Evolutionary conservation across 2,329 filamentous ascomycete genomes (phyloP), one percentile per base, ranked within the genome.

Genomic region (Pseudocercospora eumusae): DNA sequence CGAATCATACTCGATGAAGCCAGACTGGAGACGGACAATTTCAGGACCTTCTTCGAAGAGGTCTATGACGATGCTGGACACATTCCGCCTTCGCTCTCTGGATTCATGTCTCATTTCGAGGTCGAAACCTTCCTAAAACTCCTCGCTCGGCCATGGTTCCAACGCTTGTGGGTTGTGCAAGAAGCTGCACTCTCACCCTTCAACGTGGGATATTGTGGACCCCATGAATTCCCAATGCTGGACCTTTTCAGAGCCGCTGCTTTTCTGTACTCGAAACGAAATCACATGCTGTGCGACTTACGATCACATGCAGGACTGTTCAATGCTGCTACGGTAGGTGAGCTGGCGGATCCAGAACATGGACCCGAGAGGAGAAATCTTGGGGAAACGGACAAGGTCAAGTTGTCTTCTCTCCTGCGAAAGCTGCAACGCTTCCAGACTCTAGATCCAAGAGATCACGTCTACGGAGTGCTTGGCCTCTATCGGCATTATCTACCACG

Each of bases 111-210:
- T 23, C 20, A 23, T 9, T 60, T 59, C 57, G n/a, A 52, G 18
- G 25, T 44, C 9, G 49, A 54, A 27, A 45, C 56, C 27, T 44
- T 63, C 44, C 31, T 57, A 2, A 42, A 13, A 9, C 18, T 63
- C 18, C 54, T 63, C 23, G 25, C 57, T 9, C 23, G 57, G 13
- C 57, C 57, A 27, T 63, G 61, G 61, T 63, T 63, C 36, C 27
- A 36, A 11, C 42, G 61, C 15, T 21, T 63, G 9, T 63, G 61
- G 61, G 47, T 64, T 3, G 53, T 60, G 11, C 61, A 63, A 57
- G 61, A 64, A 52, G 62, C 49, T 4, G 53, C 54, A 25, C 42
- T 64, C 13, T 33, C 62, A 1, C 47, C 27, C 2, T 8, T 18
- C n/a, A 64, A 56, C 18, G 23, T 55, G 23, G 54, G 53, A 11